Percentiles rank a stretch among this genome's conserved stretches.
Conservation (phyloP, 371 early-diverging fungal genomes). For the Circinella umbellata region DNA sequence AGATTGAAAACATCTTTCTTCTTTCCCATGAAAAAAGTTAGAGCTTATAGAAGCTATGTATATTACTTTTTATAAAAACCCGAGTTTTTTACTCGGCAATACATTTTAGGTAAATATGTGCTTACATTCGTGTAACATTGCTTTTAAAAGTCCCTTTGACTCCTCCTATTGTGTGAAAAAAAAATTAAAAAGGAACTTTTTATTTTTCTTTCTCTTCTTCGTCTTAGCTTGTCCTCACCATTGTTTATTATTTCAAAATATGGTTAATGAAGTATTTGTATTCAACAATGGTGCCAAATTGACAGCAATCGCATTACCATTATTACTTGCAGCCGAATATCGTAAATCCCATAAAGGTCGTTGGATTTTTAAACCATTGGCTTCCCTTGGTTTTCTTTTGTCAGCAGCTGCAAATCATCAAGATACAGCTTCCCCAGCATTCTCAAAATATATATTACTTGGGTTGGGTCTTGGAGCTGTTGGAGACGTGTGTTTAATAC, state of each 20-base stretch:
- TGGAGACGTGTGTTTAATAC: not conserved
- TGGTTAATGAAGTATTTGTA: not conserved
- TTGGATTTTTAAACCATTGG: not conserved
- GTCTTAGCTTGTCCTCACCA: not conserved
- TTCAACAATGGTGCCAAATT: not conserved
- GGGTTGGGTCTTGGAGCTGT: not conserved
- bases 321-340: not conserved
- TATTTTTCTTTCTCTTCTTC: not conserved
- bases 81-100: too few relatives aligned
- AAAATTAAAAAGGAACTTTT: not conserved
- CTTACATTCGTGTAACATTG: too few relatives aligned
- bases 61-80: too few relatives aligned
- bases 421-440: not conserved
- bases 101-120: too few relatives aligned
- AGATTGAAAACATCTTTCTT: too few relatives aligned
- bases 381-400: not conserved
- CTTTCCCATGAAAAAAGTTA: too few relatives aligned
- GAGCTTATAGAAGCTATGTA: too few relatives aligned
- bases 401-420: not conserved
- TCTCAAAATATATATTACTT: not conserved
- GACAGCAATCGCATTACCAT: not conserved
- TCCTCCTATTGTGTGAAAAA: too few relatives aligned
- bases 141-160: too few relatives aligned
- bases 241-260: not conserved
- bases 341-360: not conserved